These are phyloP conservation scores for grape (Vitis vinifera) DNA, from an alignment of 164 flowering plant genomes.

Conservation along the genomic window DNA sequence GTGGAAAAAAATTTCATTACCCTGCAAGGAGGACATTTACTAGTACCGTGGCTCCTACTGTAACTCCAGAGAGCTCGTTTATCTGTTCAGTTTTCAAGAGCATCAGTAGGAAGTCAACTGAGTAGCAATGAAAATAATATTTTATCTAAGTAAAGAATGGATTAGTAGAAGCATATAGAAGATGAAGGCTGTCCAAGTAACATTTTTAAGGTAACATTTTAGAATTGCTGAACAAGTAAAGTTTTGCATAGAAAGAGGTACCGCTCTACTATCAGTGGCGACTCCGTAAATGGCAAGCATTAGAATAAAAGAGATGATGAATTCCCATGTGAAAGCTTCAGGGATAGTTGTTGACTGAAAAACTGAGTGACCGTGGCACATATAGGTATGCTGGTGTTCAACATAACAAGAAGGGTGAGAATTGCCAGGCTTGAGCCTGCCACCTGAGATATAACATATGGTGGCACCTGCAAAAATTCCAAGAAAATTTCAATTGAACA, in stretches of 20 bases:
- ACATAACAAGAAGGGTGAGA: slow-evolving; percentile 2
- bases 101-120: not conserved
- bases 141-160: no score
- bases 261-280: slow-evolving; percentile 30
- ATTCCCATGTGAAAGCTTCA: slow-evolving; percentile 26
- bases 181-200: no score
- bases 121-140: no score
- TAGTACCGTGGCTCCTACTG: slow-evolving; percentile 19
- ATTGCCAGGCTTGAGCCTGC: slow-evolving; percentile 8
- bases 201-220: no score
- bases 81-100: not conserved
- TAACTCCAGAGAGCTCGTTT: slow-evolving; percentile 19
- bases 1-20: not conserved
- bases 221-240: no score
- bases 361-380: slow-evolving; percentile 13
- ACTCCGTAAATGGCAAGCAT: slow-evolving; percentile 26
- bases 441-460: slow-evolving; percentile 3
- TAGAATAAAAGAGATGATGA: slow-evolving; percentile 21
- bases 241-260: not conserved
- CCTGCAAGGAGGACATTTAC: slow-evolving; percentile 17
- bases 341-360: slow-evolving; percentile 10
- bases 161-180: no score
- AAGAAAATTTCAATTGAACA: not conserved
- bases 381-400: not conserved
- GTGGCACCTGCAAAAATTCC: slow-evolving; percentile 8